Evolutionary conservation across 192 early-diverging fungal genomes (phyloP), one percentile per base, ranked within the genome.

Genomic region (Chytriomyces sp.): DNA sequence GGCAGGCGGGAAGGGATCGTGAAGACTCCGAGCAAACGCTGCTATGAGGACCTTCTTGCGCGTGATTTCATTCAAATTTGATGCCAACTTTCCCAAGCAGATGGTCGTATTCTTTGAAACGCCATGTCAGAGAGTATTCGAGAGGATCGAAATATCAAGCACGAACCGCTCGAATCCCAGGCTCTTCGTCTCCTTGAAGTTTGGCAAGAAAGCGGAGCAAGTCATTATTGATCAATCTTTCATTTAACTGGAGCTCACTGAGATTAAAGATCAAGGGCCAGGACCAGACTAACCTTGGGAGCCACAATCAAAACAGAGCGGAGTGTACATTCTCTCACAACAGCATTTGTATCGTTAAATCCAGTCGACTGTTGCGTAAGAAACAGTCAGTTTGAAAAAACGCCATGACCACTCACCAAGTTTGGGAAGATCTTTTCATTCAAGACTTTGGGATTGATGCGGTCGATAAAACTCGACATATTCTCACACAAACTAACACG

Each of bases 11-110:
- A 98, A 98, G 31, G 91, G 90, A 75, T 99, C 96, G 22, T 90
- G 84, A 26, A 98, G 75, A 26, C 91, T 87, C 19, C 94, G 82
- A 28, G 90, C 79, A 55, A 98, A 92, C 5, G 95, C 93, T 5
- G 93, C 91, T 1, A 90, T 86, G 2, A 99, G 78, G 8, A 95
- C 85, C 70, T 92, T 90, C 52, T 88, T 89, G 19, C 89, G 86
- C 4, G 93, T 95, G 19, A 80, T 58, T 19, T 93, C 91, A 65
- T 74, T 92, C 36, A 99, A 77, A 53, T 93, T 72, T 14, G 90
- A 88, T 57, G 89, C 89, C 39, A 98, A 86, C 76, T 98, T 97
- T n/a, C 93, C 95, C 17, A 99, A 76, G 71, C 95, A 98, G 40
- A 99, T 93, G 17, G 94, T 92, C 19, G 96, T 91, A 76, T 99